These are phyloP conservation scores for Hymenoscyphus infarciens DNA, from an alignment of 2,329 filamentous ascomycete genomes.

Conservation along the genomic window DNA sequence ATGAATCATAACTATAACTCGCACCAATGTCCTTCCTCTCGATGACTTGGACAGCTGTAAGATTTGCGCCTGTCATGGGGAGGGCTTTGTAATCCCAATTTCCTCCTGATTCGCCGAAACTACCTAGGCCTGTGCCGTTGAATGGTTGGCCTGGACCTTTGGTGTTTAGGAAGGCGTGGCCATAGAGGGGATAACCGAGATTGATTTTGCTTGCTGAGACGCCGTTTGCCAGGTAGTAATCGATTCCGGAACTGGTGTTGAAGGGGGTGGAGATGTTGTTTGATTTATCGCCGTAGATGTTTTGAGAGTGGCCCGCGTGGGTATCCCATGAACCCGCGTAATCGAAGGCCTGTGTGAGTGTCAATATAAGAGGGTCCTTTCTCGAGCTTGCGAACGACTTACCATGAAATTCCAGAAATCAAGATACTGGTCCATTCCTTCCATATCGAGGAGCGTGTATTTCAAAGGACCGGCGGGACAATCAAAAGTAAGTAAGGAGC, in stretches of 20 bases:
- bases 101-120: conserved; percentile 63
- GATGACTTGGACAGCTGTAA: conserved; percentile 49
- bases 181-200: conserved; percentile 77
- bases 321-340: conserved; percentile 49
- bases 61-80: conserved; percentile 55
- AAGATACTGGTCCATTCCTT: conserved; percentile 44
- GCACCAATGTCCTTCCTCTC: conserved; percentile 46
- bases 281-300: conserved; percentile 55
- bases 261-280: conserved; percentile 63
- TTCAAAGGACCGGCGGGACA: conserved; percentile 46
- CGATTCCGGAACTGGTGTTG: conserved; percentile 61
- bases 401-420: conserved; percentile 42
- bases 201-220: conserved; percentile 64
- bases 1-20: conserved; percentile 64
- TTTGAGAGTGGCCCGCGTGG: conserved; percentile 57
- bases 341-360: conserved; percentile 45
- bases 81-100: conserved; percentile 79
- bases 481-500: conserved; percentile 51
- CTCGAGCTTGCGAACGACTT: conserved; percentile 46
- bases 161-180: conserved; percentile 64
- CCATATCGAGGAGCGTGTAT: conserved; percentile 45
- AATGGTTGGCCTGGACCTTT: conserved; percentile 61
- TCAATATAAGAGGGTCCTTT: conserved; percentile 50
- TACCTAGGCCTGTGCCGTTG: conserved; percentile 60
- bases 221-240: conserved; percentile 50